Base-by-base conservation (phyloP, 768 basidiomycete species). In the Amanita pseudoporphyria region DNA sequence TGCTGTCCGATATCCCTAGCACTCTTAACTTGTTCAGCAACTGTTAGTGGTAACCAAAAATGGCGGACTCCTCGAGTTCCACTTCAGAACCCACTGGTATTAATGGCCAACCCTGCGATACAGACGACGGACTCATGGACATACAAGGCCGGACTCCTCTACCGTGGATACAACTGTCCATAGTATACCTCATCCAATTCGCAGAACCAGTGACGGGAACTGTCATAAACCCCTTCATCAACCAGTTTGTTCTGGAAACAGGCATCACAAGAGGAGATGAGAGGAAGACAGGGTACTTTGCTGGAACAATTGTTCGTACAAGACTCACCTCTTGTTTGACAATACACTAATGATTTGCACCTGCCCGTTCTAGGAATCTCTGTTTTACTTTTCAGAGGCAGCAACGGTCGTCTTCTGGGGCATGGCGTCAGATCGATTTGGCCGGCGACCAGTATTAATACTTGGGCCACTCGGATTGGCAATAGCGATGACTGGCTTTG, bases 191-290 rank as follows among this genome's bases (percentile, higher is more conserved):
- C 21, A 58, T 67, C 24, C 67, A 70, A 35, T 41, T 64, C 9
- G 56, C 64, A 2, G 68, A 70, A 52, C 67, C 69, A 7, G 53
- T 71, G n/a, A 64, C 67, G 0, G 60, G 62, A 4, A 64, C 65
- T 3, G 70, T 70, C 14, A 66, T 70, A 31, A 69, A 67, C 45
- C 69, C 69, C 0, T 71, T 71, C 48, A 60, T 69, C 18, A 65
- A 65, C 40, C 64, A 68, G 36, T 63, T 70, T 26, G 62, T 71
- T 9, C 55, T 62, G 28, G 59, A 60, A 40, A 64, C 64, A 10
- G 69, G 69, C 0, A 58, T 70, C 21, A 68, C 69, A 2, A 50
- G 56, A 6, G 67, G 67, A 22, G 64, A 70, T 40, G 68, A 69
- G 45, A 52, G 55, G 7, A 68, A 64, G 47, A 67, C 63, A 5